Evolutionary conservation across 1,284 basidiomycete species (phyloP), one percentile per base, ranked within the genome.

Genomic region (Rhodotorula mucilaginosa): DNA sequence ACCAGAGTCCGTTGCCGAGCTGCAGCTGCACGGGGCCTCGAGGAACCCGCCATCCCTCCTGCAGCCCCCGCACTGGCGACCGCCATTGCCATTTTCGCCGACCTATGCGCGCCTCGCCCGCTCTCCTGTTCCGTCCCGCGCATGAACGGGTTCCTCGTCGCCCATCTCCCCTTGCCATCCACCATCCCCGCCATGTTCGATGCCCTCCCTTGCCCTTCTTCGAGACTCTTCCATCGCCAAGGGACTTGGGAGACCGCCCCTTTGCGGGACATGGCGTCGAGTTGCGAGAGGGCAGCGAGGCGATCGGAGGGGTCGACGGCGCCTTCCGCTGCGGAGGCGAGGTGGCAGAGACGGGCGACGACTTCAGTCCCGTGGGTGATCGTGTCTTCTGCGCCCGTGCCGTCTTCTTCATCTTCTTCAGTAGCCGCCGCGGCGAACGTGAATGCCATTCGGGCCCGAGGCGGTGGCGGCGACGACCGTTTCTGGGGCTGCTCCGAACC

Each of bases 101-200:
- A 13, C 19, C 44, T 44, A 2, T 21, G 18, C 4, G 48, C 29
- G 31, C 44, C 13, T n/a, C 44, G 58, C 13, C 46, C 58, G 13
- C n/a, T 46, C 58, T 46, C 16, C 44, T 16, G 12, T n/a, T 47
- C 44, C 16, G 46, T 16, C 26, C 26, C 54, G 15, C 54, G 54
- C 54, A 56, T 29, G 26, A 29, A 56, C n/a, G 54, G 54, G 54
- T 56, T 56, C 54, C 26, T 26, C 54, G 54, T 56, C 54, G 54
- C 54, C 54, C 54, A 56, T 13, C 31, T 31, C 13, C 26, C 29
- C 54, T 16, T 16, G 3, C 15, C 54, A 2, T 13, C 39, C 12
- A 44, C 39, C 39, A 44, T 44, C 39, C 39, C 39, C 39, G 39
- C 10, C 10, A 44, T 1, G 12, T 56, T 56, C 26, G 16, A 15